Evolutionary conservation across 75 land plant species (phyloP).

Genomic region (Gnetum montanum): DNA sequence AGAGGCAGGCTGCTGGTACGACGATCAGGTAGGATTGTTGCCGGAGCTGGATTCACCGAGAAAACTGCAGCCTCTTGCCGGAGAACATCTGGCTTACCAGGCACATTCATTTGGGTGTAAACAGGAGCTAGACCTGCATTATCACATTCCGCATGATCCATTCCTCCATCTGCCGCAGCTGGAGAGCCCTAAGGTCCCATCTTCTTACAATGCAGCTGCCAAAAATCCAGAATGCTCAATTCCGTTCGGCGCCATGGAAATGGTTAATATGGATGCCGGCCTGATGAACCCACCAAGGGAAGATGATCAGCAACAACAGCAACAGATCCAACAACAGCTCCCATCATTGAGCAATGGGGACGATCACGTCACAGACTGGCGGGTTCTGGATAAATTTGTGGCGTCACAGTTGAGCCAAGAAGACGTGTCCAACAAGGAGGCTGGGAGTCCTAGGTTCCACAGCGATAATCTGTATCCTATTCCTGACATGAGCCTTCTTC

Average conservation of each 20-base stretch:
- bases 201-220: conserved; percentile 5
- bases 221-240: conserved; percentile 5
- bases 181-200: conserved; percentile 48
- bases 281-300: neutral
- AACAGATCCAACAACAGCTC: neutral
- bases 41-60: conserved; percentile 47
- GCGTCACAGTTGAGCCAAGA: conserved; percentile 52
- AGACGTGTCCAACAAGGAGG: conserved; percentile 8
- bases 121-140: conserved; percentile 21
- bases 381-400: conserved; percentile 40
- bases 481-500: conserved; percentile 5
- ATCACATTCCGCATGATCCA: conserved; percentile 23
- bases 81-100: conserved; percentile 5
- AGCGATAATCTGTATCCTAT: conserved; percentile 1
- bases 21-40: conserved; percentile 40
- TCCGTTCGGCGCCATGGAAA: neutral
- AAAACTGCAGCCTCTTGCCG: conserved; percentile 10
- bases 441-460: conserved; percentile 3
- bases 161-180: conserved; percentile 57
- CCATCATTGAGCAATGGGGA: neutral
- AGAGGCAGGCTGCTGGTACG: conserved; percentile 41
- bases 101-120: conserved; percentile 30
- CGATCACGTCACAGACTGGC: conserved; percentile 46
- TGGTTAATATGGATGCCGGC: neutral
- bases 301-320: neutral